Conservation (phyloP, 768 basidiomycete species). For the Trametes cinnabarina region DNA sequence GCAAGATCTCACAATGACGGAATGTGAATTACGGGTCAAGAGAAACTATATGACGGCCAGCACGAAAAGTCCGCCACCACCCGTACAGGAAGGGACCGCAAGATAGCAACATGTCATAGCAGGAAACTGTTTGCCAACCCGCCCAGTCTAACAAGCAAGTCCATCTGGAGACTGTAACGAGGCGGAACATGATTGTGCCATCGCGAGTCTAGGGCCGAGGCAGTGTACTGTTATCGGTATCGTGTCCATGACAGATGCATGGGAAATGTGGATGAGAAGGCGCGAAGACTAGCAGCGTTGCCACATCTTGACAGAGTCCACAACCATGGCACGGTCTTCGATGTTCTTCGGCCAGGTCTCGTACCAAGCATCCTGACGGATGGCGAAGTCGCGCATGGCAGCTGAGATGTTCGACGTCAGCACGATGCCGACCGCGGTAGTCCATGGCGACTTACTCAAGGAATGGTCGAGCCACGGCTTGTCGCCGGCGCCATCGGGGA, state of each 20-base stretch:
- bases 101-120: no score
- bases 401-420: conserved; percentile 35
- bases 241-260: not conserved
- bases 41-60: not conserved
- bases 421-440: not conserved
- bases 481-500: conserved; percentile 72
- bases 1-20: no score
- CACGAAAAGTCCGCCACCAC: not conserved
- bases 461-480: conserved; percentile 85
- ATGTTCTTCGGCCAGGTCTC: conserved; percentile 67
- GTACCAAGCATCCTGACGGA: conserved; percentile 60
- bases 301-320: conserved; percentile 85
- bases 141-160: no score
- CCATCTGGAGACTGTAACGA: no score
- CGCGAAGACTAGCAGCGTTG: conserved; percentile 46
- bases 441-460: conserved; percentile 25
- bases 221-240: not conserved
- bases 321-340: conserved; percentile 63
- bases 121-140: no score
- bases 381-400: conserved; percentile 70
- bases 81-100: no score
- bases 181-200: no score
- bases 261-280: not conserved
- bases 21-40: no score
- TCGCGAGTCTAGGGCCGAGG: not conserved